Base-by-base conservation (phyloP, 2,329 filamentous ascomycete genomes). In the Alternaria consortialis region DNA sequence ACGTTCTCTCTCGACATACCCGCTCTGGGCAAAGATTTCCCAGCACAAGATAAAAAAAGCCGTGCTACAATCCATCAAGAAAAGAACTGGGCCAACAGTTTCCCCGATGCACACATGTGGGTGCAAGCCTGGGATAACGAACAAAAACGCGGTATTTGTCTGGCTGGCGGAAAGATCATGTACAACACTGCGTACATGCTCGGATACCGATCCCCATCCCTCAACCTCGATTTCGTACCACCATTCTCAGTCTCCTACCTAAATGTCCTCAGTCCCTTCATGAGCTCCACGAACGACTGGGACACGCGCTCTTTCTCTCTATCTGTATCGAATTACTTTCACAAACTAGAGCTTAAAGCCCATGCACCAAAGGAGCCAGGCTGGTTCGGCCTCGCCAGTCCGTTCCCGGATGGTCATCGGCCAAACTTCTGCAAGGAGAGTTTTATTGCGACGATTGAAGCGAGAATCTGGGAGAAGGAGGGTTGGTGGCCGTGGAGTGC, bases 41-140 rank as follows among this genome's bases (percentile, higher is more conserved):
- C 71, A 66, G 7, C 64, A 54, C n/a, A 32, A 50, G 58, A 74
- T 52, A 55, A 73, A 71, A 62, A 64, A 29, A 81, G 79, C 44
- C 64, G 54, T 3, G 82, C 80, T 3, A 74, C 70, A 2, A 77
- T 84, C 1, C 83, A 85, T 65, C 78, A 83, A 53, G 83, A 85
- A 65, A 85, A 85, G 71, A 85, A 85, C 64, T 85, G 82, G 82
- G 83, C 82, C 1, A 72, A 73, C 40, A 78, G 75, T 29, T 84
- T 84, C 64, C 81, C 82, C 0, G 74, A 78, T 2, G 77, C 80
- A 17, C 82, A 79, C 47, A 74, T 77, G 63, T 78, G 76, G 76
- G 65, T 77, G 17, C 75, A 78, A 54, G 74, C 74, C 15, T 72
- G 70, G 53, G 62, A 70, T 15, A 53, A 59, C 5, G 56, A 64